phyloP scores from a whole-genome alignment of 345 rosid species.

The Populus pruinosa region DNA sequence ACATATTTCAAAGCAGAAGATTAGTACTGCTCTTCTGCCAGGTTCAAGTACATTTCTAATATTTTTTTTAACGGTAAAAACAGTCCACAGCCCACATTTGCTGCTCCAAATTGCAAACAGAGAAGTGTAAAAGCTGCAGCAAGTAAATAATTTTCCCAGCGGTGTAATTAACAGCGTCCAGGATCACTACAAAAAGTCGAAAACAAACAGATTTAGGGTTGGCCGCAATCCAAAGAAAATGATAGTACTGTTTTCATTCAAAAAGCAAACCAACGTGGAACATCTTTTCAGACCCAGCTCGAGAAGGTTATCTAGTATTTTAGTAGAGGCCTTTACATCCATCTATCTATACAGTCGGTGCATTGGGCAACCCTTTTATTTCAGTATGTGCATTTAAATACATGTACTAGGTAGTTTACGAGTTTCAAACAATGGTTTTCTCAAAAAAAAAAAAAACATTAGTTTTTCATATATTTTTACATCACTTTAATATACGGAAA shows the following conservation, averaged over 20 bases:
- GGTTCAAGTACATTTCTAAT: neutral
- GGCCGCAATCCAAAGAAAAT: slow-evolving; percentile 42
- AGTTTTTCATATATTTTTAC: too few relatives aligned
- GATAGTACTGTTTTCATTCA: slow-evolving; percentile 25
- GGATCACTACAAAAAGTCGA: slow-evolving; percentile 3
- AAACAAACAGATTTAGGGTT: neutral
- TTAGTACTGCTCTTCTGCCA: neutral
- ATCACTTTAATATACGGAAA: too few relatives aligned
- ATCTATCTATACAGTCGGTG: neutral
- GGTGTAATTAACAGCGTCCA: slow-evolving; percentile 8
- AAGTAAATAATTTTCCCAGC: slow-evolving; percentile 1
- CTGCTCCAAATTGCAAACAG: slow-evolving; percentile 23
- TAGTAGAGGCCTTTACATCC: neutral
- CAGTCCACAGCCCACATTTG: neutral
- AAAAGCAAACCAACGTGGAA: slow-evolving; percentile 22
- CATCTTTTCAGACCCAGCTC: neutral
- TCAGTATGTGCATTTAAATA: neutral
- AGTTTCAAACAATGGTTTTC: too few relatives aligned
- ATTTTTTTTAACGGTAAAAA: neutral
- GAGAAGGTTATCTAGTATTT: neutral
- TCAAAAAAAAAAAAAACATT: too few relatives aligned
- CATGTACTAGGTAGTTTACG: too few relatives aligned
- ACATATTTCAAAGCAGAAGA: neutral
- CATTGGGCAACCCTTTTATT: neutral
- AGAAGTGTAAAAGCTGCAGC: slow-evolving; percentile 27